Base-by-base conservation (phyloP, 1,284 basidiomycete species). In the Phellopilus nigrolimitatus region DNA sequence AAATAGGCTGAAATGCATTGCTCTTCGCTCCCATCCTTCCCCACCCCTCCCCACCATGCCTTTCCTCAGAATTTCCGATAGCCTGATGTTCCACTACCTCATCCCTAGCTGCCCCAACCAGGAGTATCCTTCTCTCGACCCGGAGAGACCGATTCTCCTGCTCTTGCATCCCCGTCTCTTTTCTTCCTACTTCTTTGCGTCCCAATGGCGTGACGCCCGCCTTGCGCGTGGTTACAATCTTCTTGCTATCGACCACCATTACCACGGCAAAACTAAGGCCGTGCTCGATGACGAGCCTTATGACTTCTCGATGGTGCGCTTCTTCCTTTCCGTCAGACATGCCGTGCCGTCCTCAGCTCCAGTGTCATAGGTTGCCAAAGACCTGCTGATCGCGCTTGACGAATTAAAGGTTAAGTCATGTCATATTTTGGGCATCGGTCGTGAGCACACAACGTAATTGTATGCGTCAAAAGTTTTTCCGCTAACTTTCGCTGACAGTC, bases 81-180 rank as follows among this genome's bases (percentile, higher is more conserved):
- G 37, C 13, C 19, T 47, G 28, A 49, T 43, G 4, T 49, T 58
- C 22, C 47, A 54, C 42, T 58, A 58, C 28, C 30, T 54, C 22
- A 54, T 58, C 28, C 57, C 57, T 24, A 54, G 51, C 19, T 58
- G 52, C 45, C 52, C 50, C 28, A 49, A 58, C 36, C 57, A 52
- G 21, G 43, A 51, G 12, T 36, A 54, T 13, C 56, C 57, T 4
- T 51, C 34, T 34, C 40, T 58, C 8, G 57, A 58, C 27, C 46
- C 33, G 5, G 39, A 30, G 9, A 58, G 49, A 28, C 57, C 57
- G 22, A 54, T 47, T 8, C 38, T 58, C 9, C 49, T 58, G 4
- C 30, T 58, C 25, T 31, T 58, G 25, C 57, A 58, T 24, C 57
- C 57, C 22, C 49, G 49, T n/a, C 54, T 56, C 19, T 56, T 58